Evolutionary conservation across 208 protist species (phyloP).

Genomic region (Acanthamoeba quina): DNA sequence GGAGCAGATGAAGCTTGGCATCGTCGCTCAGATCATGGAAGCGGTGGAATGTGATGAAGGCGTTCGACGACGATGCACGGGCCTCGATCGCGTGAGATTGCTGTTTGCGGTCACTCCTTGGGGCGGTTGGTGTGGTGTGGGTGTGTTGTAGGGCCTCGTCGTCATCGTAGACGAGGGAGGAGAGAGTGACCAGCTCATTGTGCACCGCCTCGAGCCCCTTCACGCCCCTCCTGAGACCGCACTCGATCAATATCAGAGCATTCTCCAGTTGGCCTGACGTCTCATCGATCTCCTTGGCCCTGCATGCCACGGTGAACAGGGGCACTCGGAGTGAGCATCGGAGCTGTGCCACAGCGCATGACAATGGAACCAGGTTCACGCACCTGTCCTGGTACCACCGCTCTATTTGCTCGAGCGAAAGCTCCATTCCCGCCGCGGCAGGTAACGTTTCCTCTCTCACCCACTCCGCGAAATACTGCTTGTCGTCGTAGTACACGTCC

Average conservation of each 20-base stretch:
- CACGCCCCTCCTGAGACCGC: neutral
- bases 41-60: constrained; percentile 36
- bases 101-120: neutral
- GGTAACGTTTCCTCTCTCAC: neutral
- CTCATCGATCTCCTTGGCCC: constrained; percentile 41
- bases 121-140: neutral
- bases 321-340: neutral
- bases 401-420: neutral
- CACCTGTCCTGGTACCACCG: constrained; percentile 9
- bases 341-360: too few species aligned
- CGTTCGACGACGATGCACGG: neutral
- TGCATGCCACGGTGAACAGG: neutral
- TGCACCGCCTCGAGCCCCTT: neutral
- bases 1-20: constrained; percentile 13
- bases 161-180: constrained; percentile 8
- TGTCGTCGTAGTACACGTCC: constrained; percentile 34
- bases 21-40: constrained; percentile 31
- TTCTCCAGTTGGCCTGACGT: constrained; percentile 59
- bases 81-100: neutral
- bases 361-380: neutral
- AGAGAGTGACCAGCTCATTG: constrained; percentile 18
- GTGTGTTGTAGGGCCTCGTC: neutral
- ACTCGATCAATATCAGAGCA: constrained; percentile 36
- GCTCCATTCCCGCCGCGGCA: neutral
- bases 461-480: neutral